phyloP scores from a whole-genome alignment of 352 stramenopile species.

The Pythium folliculosum region DNA sequence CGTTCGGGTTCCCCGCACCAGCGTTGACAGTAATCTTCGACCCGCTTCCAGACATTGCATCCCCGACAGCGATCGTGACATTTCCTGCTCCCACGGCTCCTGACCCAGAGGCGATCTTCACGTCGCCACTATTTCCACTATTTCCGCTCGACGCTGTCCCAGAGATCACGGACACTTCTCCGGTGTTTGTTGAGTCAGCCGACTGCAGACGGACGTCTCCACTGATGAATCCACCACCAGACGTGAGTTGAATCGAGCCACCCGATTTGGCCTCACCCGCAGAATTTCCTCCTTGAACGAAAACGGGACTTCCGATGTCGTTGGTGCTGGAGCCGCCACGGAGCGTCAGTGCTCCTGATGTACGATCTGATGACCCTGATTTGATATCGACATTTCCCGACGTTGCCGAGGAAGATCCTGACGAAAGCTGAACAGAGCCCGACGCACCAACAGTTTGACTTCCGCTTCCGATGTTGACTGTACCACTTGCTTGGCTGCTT shows the following conservation, averaged over 20 bases:
- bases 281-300: constrained; percentile 21
- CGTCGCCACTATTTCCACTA: constrained; percentile 18
- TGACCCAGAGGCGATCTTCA: constrained; percentile 10
- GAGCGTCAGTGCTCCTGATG: constrained; percentile 17
- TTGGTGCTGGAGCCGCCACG: constrained; percentile 13
- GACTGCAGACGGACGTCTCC: constrained; percentile 11
- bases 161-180: constrained; percentile 3
- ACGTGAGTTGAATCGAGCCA: constrained; percentile 18
- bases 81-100: constrained; percentile 12
- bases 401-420: constrained; percentile 6
- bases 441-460: constrained; percentile 14
- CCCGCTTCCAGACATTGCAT: background rate
- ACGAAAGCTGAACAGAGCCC: constrained; percentile 20
- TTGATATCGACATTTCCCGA: constrained; percentile 25
- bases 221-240: constrained; percentile 13
- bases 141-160: constrained; percentile 5
- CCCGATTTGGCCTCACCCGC: background rate
- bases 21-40: constrained; percentile 15
- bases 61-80: constrained; percentile 12
- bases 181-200: constrained; percentile 6
- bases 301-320: constrained; percentile 16
- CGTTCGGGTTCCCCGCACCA: constrained; percentile 2
- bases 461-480: constrained; percentile 15
- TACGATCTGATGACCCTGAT: constrained; percentile 9
- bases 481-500: constrained; percentile 15